Conservation (phyloP, 306 rosid species). For the Prunus campanulata region DNA sequence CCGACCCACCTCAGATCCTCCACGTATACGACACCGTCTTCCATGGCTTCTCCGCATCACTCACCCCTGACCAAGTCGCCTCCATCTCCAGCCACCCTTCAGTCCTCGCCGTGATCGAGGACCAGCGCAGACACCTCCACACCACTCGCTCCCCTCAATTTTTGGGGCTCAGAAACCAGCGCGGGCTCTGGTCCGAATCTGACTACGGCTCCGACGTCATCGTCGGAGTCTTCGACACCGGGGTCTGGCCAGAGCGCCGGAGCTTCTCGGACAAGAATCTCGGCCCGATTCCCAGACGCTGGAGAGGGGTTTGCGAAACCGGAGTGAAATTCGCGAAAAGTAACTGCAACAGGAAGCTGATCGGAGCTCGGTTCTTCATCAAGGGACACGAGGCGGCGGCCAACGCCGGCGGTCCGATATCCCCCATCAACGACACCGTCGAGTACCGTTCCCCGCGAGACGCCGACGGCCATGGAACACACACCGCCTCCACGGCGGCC, state of each 20-base stretch:
- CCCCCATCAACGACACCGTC: constrained; percentile 58
- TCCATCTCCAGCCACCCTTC: constrained; percentile 50
- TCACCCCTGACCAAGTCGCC: constrained; percentile 38
- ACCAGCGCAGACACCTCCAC: constrained; percentile 72
- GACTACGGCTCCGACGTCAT: constrained; percentile 90
- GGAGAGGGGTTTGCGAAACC: constrained; percentile 77
- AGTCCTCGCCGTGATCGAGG: constrained; percentile 67
- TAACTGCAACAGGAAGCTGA: constrained; percentile 65
- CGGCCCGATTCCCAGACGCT: constrained; percentile 66
- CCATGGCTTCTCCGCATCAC: constrained; percentile 87
- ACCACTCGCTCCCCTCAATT: constrained; percentile 97
- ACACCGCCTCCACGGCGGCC: constrained; percentile 86
- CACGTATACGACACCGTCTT: constrained; percentile 73
- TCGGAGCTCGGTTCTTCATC: constrained; percentile 77
- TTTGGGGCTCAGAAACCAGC: constrained; percentile 84
- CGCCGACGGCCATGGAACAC: constrained; percentile 94
- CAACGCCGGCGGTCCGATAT: constrained; percentile 42
- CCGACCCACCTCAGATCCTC: constrained; percentile 53
- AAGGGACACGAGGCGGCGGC: constrained; percentile 75
- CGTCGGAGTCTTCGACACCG: constrained; percentile 79
- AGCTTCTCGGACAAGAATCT: constrained; percentile 78
- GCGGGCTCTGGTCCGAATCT: constrained; percentile 88
- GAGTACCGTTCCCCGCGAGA: constrained; percentile 87
- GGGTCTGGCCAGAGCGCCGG: constrained; percentile 74
- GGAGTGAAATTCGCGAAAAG: constrained; percentile 51